Base-by-base conservation (phyloP, 2,329 filamentous ascomycete species). In the Claviceps quebecensis region DNA sequence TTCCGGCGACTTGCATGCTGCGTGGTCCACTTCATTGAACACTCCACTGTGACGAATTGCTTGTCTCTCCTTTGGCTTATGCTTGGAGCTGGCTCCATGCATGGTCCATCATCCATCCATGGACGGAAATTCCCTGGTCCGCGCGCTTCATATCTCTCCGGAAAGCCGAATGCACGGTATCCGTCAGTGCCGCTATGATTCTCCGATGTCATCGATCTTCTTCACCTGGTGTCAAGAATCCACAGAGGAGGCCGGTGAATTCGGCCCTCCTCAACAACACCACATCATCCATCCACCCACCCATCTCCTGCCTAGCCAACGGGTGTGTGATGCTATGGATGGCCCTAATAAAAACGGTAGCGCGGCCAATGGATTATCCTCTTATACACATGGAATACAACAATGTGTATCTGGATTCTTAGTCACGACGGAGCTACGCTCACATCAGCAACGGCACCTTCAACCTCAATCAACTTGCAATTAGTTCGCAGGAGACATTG, bases 1-100 rank as follows among this genome's bases (percentile, higher is more conserved):
- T 51, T 53, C 34, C 4, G 45, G 48, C 48, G 48, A 46, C 45
- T 40, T 51, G 52, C 52, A 50, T 47, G 17, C 26, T 17, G 14
- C 19, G 17, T 39, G 52, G 17, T 51, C 52, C 52, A 45, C 52
- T 48, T 45, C 9, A 39, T 34, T 39, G 34, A 19, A 51, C 14
- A 41, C 48, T 53, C 52, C 48, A 39, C 39, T 43, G 34, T 36
- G 44, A 51, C 46, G 45, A 17, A 16, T 22, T 22, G 43, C n/a
- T 19, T 34, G 34, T 6, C 19, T 13, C 13, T 17, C 9, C 9
- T 44, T 11, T 23, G 41, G 41, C 41, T 44, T 44, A 16, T 34
- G 29, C 29, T 34, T 34, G 9, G 29, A 26, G 23, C 5, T 19
- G 19, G 19, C 9, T 34, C 29, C 29, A 11, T 34, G 9, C 29